These are phyloP conservation scores for Mycosarcoma mackinlayi DNA, from an alignment of 1,284 basidiomycete genomes.

Conservation along the genomic window DNA sequence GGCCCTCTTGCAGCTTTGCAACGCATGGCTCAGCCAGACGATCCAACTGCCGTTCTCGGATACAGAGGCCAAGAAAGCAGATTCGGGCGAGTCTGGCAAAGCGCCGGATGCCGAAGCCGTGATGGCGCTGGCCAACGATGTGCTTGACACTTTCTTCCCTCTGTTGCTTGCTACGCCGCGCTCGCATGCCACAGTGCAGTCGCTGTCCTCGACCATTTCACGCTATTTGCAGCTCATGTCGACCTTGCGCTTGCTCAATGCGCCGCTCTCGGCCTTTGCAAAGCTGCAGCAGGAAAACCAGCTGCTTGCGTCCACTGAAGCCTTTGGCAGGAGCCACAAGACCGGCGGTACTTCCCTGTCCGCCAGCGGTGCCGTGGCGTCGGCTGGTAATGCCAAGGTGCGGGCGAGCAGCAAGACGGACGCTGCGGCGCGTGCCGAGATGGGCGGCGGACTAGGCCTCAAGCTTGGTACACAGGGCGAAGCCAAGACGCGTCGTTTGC, in stretches of 20 bases:
- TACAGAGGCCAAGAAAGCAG: background rate
- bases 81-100: constrained; percentile 7
- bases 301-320: constrained; percentile 4
- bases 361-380: constrained; percentile 32
- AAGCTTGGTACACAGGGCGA: constrained; percentile 40
- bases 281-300: constrained; percentile 45
- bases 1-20: constrained; percentile 44
- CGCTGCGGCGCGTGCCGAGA: constrained; percentile 44
- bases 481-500: constrained; percentile 33
- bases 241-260: constrained; percentile 34
- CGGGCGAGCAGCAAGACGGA: constrained; percentile 21
- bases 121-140: constrained; percentile 45
- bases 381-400: constrained; percentile 42
- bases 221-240: constrained; percentile 35
- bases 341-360: constrained; percentile 11
- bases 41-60: constrained; percentile 22
- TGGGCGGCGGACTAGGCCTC: constrained; percentile 49
- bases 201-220: constrained; percentile 36
- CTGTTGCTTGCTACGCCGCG: constrained; percentile 40
- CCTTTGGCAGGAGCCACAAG: constrained; percentile 5
- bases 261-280: constrained; percentile 51
- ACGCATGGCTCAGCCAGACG: constrained; percentile 40
- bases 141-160: constrained; percentile 53
- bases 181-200: constrained; percentile 30
- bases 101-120: constrained; percentile 23